Evolutionary conservation across 495 filamentous ascomycete genomes (phyloP).

Genomic region (Aspergillus leporis): DNA sequence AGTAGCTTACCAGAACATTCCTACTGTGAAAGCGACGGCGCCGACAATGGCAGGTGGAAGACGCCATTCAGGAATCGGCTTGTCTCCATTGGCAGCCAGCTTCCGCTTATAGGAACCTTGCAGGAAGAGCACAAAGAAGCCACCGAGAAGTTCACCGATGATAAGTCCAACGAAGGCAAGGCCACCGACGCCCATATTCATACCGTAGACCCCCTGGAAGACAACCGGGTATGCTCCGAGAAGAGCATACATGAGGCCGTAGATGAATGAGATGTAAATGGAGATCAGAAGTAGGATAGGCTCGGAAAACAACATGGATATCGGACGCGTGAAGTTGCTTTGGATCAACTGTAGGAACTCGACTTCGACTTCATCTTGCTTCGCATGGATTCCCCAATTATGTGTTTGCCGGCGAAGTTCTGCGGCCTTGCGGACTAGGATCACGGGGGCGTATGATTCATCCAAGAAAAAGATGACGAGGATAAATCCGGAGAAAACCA

Average conservation of each 20-base stretch:
- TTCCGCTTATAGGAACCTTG: conserved; percentile 33
- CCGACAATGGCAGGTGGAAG: conserved; percentile 50
- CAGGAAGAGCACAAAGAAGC: conserved; percentile 28
- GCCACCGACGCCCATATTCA: conserved; percentile 36
- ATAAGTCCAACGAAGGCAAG: conserved; percentile 42
- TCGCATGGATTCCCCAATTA: conserved; percentile 51
- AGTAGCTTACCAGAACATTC: conserved; percentile 53
- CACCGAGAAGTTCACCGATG: conserved; percentile 33
- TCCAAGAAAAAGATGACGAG: conserved; percentile 31
- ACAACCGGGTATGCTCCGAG: conserved; percentile 46
- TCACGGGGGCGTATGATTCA: conserved; percentile 43
- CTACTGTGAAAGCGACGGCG: conserved; percentile 49
- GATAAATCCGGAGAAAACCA: conserved; percentile 29
- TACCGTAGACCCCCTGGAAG: conserved; percentile 38
- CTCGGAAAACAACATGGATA: conserved; percentile 45
- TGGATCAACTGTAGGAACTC: conserved; percentile 34
- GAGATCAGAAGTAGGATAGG: conserved; percentile 48
- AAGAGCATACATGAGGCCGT: conserved; percentile 45
- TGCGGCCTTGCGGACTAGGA: conserved; percentile 43
- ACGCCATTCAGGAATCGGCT: conserved; percentile 44
- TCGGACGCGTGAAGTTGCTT: conserved; percentile 46
- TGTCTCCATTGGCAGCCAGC: conserved; percentile 30
- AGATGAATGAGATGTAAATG: conserved; percentile 49
- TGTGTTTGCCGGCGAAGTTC: conserved; percentile 38
- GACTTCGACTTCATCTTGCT: conserved; percentile 48